Percentiles rank a stretch among this genome's conserved stretches.
Conservation (phyloP, 2,329 filamentous ascomycete species). For the Akanthomyces dipterigenus region DNA sequence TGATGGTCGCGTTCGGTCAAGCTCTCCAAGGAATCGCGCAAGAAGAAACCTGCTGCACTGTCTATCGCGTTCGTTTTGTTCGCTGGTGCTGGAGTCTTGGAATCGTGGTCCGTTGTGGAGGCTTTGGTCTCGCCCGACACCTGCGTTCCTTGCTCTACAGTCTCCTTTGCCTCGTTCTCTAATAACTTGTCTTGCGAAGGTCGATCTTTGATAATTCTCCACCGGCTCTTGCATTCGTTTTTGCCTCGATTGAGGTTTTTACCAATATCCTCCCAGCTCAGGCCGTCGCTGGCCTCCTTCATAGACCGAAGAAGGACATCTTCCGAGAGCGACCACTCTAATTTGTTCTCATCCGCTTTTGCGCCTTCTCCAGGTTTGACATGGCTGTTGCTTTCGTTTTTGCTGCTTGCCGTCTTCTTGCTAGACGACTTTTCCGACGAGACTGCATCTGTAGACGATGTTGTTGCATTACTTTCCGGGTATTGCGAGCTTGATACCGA, state of each 20-base stretch:
- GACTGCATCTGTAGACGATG: neutral
- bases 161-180: neutral
- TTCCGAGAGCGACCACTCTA: slow-evolving; percentile 26
- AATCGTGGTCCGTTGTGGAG: neutral
- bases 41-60: no score
- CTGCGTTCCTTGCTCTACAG: neutral
- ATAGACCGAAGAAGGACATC: slow-evolving; percentile 28
- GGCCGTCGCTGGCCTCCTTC: slow-evolving; percentile 22
- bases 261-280: slow-evolving; percentile 13
- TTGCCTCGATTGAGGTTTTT: slow-evolving; percentile 1
- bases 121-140: neutral
- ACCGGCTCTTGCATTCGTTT: slow-evolving; percentile 1
- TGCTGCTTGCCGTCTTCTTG: neutral
- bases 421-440: neutral
- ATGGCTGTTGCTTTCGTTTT: neutral
- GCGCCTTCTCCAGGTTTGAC: neutral
- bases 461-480: neutral
- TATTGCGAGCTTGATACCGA: neutral
- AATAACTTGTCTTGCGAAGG: neutral
- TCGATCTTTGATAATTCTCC: slow-evolving; percentile 1
- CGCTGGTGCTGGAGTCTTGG: neutral
- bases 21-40: neutral
- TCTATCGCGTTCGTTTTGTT: neutral
- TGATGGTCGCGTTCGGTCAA: slow-evolving; percentile 15
- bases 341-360: neutral